Evolutionary conservation across 768 basidiomycete species (phyloP).

Genomic region (Cyathus striatus): DNA sequence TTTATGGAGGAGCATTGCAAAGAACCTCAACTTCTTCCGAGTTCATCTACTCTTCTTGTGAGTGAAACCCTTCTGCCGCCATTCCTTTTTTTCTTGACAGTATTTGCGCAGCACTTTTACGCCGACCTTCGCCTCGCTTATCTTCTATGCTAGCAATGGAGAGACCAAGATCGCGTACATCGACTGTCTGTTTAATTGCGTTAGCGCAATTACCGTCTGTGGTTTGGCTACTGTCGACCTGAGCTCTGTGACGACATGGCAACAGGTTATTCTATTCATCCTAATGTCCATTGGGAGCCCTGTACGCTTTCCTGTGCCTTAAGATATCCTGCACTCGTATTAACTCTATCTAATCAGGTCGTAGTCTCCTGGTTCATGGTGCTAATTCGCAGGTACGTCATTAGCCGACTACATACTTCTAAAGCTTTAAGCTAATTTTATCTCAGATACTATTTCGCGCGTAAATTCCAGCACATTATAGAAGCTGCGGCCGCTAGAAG

Average conservation of each 20-base stretch:
- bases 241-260: constrained; percentile 63
- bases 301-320: constrained; percentile 38
- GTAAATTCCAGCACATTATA: constrained; percentile 60
- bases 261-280: constrained; percentile 65
- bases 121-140: constrained; percentile 72
- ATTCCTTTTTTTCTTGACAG: constrained; percentile 3
- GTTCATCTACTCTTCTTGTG: constrained; percentile 60
- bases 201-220: constrained; percentile 76
- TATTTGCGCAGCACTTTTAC: constrained; percentile 59
- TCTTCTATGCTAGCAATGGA: constrained; percentile 85
- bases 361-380: constrained; percentile 83
- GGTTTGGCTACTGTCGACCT: constrained; percentile 70
- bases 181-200: constrained; percentile 73
- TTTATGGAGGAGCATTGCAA: constrained; percentile 26
- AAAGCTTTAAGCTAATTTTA: no score
- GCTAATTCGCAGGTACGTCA: constrained; percentile 59
- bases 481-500: constrained; percentile 32
- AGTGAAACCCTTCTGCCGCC: constrained; percentile 16
- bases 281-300: constrained; percentile 78
- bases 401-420: not conserved
- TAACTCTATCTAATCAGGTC: constrained; percentile 37
- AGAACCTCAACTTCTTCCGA: constrained; percentile 64
- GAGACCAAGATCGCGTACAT: constrained; percentile 64
- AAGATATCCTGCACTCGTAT: constrained; percentile 2
- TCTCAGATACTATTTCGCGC: constrained; percentile 66